phyloP scores from a whole-genome alignment of 305 asterid genomes.

The Vinca major region DNA sequence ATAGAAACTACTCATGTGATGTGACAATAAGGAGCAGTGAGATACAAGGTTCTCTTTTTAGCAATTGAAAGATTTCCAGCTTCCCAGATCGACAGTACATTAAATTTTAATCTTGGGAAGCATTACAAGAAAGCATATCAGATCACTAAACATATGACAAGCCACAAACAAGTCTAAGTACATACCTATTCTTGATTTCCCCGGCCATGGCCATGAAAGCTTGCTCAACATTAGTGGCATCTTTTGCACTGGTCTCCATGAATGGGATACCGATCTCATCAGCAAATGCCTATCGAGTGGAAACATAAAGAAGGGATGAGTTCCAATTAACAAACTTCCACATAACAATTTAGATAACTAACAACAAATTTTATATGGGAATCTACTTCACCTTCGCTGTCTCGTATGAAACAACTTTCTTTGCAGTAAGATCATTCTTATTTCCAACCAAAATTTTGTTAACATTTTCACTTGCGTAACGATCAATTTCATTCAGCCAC shows the following conservation, averaged over 20 bases:
- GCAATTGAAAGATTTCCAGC: neutral
- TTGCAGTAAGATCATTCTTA: conserved; percentile 24
- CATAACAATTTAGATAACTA: neutral
- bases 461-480: conserved; percentile 29
- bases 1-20: neutral
- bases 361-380: neutral
- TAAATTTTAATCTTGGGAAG: neutral
- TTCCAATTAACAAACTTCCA: neutral
- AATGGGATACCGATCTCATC: conserved; percentile 29
- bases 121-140: too few relatives aligned
- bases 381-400: conserved; percentile 19
- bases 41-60: neutral
- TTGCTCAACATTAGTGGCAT: conserved; percentile 27
- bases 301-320: neutral
- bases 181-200: conserved; percentile 14
- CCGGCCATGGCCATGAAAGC: conserved; percentile 22
- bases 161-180: neutral
- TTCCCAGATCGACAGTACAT: too few relatives aligned
- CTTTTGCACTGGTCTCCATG: conserved; percentile 28
- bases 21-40: neutral
- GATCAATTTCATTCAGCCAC: conserved; percentile 30
- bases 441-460: conserved; percentile 29
- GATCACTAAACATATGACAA: neutral
- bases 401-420: conserved; percentile 25
- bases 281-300: conserved; percentile 21